Evolutionary conservation across 306 rosid genomes (phyloP).

Genomic region (Vigna radiata): DNA sequence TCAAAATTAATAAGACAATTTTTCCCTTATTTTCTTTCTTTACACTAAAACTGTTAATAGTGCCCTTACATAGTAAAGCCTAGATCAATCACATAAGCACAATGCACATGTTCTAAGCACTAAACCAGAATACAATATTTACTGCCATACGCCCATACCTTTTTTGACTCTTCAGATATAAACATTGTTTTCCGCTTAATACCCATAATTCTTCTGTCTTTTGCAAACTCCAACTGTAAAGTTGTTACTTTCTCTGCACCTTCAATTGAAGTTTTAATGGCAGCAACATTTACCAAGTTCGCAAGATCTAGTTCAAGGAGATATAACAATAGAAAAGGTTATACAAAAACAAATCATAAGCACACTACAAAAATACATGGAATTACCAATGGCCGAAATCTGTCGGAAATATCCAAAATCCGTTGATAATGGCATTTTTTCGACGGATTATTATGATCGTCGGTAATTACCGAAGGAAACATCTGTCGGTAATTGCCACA

Average conservation of each 20-base stretch:
- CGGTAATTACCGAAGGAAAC: too few species aligned
- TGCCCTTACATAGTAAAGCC: not conserved
- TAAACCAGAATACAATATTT: slow-evolving; percentile 37
- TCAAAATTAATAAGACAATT: too few species aligned
- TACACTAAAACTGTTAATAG: too few species aligned
- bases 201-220: slow-evolving; percentile 96
- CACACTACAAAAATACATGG: too few species aligned
- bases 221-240: slow-evolving; percentile 88
- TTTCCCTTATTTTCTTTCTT: too few species aligned
- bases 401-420: too few species aligned
- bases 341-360: not conserved
- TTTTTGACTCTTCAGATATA: slow-evolving; percentile 86
- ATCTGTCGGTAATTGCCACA: too few species aligned
- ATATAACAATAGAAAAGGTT: slow-evolving; percentile 27
- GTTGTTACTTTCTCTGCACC: slow-evolving; percentile 89
- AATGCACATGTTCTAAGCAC: slow-evolving; percentile 3
- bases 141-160: slow-evolving; percentile 57
- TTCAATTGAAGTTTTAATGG: slow-evolving; percentile 98
- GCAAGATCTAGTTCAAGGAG: slow-evolving; percentile 76
- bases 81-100: slow-evolving; percentile 17
- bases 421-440: too few species aligned
- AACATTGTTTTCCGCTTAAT: slow-evolving; percentile 96
- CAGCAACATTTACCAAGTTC: slow-evolving; percentile 97
- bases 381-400: too few species aligned
- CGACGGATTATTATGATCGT: too few species aligned